Evolutionary conservation across 2,329 filamentous ascomycete genomes (phyloP), one percentile per base, ranked within the genome.

Genomic region (Talaromyces piceae): DNA sequence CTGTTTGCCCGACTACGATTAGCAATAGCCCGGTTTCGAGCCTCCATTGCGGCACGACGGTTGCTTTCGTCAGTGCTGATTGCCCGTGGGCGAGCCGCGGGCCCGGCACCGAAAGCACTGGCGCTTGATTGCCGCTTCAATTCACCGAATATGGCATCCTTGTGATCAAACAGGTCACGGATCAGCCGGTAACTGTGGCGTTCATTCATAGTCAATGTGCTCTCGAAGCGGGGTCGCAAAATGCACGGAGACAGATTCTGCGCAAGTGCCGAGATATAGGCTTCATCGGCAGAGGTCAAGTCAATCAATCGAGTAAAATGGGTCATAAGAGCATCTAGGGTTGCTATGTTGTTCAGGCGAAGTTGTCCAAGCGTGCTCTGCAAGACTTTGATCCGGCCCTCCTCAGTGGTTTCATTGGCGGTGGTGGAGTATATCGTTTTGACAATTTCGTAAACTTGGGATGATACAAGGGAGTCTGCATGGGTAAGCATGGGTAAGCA

Each of bases 241-340:
- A 98, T 83, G 67, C 90, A 96, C 4, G 90, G 87, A 1, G 90
- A 87, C 41, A 98, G 76, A 5, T 77, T 74, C 23, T 83, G 82
- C 2, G 90, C 87, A 33, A 98, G 80, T 31, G 83, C 75, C 11
- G 84, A 67, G 52, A 95, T 73, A 65, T 95, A 98, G 41, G 82
- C 74, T 65, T 98, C 93, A 59, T 95, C 91, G 27, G 93, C 93
- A 12, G 91, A 97, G 2, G 93, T 98, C 56, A 98, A 78, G 68
- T 98, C 93, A 64, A 98, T 94, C 54, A 98, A 77, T 54, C 93
- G 87, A 33, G 91, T 96, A 68, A 98, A 97, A 72, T 98, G 93
- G 58, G 95, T 97, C 78, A 94, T 95, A 66, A 95, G 87, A 37
- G 93, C 93, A 69, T 98, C 93, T 54, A 98, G 82, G n/a, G 93